Percentiles rank a stretch among this genome's conserved stretches.
Conservation (phyloP, 805 yeast species). For the Ogataea polymorpha region DNA sequence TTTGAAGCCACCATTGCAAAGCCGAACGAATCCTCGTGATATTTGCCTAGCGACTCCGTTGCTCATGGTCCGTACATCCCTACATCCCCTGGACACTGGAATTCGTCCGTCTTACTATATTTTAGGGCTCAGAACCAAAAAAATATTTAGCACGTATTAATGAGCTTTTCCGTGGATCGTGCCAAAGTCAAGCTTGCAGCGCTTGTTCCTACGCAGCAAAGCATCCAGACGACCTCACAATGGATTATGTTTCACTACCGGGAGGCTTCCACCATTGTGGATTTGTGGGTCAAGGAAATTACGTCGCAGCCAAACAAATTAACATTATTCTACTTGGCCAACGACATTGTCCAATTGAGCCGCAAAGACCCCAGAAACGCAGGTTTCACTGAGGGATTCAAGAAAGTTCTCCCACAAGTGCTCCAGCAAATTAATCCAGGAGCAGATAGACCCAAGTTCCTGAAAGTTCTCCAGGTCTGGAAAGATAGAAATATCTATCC, state of each 20-base stretch:
- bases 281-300: conserved; percentile 43
- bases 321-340: conserved; percentile 65
- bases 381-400: conserved; percentile 59
- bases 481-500: conserved; percentile 48
- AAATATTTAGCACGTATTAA: conserved; percentile 12
- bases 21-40: too few relatives aligned
- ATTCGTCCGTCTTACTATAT: neutral
- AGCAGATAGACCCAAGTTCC: conserved; percentile 38
- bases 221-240: conserved; percentile 71
- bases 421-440: conserved; percentile 32
- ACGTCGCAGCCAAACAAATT: conserved; percentile 37
- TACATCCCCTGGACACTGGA: too few relatives aligned
- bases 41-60: too few relatives aligned
- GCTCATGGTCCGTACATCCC: too few relatives aligned
- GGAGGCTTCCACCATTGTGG: conserved; percentile 50
- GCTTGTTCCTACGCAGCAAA: conserved; percentile 61
- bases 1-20: too few relatives aligned
- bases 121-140: conserved; percentile 7
- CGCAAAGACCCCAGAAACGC: conserved; percentile 52
- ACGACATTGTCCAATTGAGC: conserved; percentile 80
- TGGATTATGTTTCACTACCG: conserved; percentile 69
- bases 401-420: conserved; percentile 43
- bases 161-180: conserved; percentile 53
- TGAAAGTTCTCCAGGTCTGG: conserved; percentile 56
- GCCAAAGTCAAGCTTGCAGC: conserved; percentile 44